Evolutionary conservation across 352 stramenopile genomes (phyloP), one percentile per base, ranked within the genome.

Genomic region (Phytophthora agathidicida): DNA sequence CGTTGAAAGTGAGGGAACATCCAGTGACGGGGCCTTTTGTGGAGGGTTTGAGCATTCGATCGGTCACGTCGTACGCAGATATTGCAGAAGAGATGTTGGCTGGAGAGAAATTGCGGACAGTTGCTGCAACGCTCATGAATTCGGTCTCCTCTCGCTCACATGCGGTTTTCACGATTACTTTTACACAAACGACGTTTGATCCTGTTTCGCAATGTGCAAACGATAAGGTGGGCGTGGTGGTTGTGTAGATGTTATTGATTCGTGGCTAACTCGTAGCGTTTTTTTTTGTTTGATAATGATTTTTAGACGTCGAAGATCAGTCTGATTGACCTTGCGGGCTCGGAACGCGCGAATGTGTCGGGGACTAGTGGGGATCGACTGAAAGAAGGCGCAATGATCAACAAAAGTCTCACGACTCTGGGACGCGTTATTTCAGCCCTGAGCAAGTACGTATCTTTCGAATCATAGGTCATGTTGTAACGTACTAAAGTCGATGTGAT

Each of bases 101-200:
- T 8, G 97, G 97, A 6, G 97, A 98, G 55, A 98, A 98, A 54
- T 91, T 99, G 27, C 67, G 97, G 9, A 98, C 90, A 2, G 94
- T 98, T 5, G 96, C 93, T 0, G 85, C 91, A 8, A 99, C 96
- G 14, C 75, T 98, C 2, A 99, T 99, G 97, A 99, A 99, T 76
- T 60, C 91, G 1, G 91, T 94, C 2, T 98, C 92, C 0, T 98
- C 92, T 13, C 88, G 97, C 5, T 99, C 94, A 9, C 96, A 99
- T 67, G 95, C 93, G 0, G 95, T 99, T 44, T 99, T 99, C 55
- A 98, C 89, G 13, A 97, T 99, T 60, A 97, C 97, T 7, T 77
- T 94, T 35, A 94, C 82, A 1, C 86, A 94, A 46, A 91, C 83
- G 10, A 80, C 75, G 5, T 80, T 91, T 31, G 85, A 94, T 30